These are phyloP conservation scores for Trypanosoma mega DNA, from an alignment of 208 protist species.

Conservation along the genomic window DNA sequence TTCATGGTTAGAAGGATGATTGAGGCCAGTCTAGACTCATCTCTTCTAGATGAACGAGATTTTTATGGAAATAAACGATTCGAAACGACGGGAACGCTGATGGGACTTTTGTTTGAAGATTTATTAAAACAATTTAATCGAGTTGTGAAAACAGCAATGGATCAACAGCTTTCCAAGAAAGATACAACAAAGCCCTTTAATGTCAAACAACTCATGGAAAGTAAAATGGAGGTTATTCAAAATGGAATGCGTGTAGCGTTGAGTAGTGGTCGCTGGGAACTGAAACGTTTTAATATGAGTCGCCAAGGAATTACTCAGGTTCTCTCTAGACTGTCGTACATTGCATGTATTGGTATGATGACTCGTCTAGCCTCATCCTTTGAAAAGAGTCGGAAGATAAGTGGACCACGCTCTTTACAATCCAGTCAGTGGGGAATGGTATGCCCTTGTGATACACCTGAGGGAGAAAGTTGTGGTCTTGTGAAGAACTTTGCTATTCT, in stretches of 20 bases:
- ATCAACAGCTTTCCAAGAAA: conserved; percentile 89
- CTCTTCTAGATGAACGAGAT: conserved; percentile 97
- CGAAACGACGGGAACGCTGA: conserved; percentile 97
- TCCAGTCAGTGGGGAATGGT: conserved; percentile 99
- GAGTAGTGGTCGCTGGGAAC: conserved; percentile 95
- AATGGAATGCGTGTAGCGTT: conserved; percentile 97
- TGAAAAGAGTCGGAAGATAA: conserved; percentile 99
- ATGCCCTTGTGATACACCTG: conserved; percentile 99
- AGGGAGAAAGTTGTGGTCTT: conserved; percentile 98
- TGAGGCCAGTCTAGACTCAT: conserved; percentile 86
- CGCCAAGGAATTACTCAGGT: conserved; percentile 96
- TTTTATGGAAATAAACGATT: conserved; percentile 99
- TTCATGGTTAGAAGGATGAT: conserved; percentile 98
- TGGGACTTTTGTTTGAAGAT: conserved; percentile 99
- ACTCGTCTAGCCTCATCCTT: conserved; percentile 98
- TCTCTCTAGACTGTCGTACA: conserved; percentile 98
- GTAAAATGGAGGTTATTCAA: conserved; percentile 96
- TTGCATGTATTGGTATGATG: conserved; percentile 99
- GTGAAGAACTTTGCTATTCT: conserved; percentile 99
- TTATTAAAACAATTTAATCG: conserved; percentile 98
- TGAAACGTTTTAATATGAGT: conserved; percentile 98
- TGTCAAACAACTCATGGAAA: conserved; percentile 90
- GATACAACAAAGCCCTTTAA: conserved; percentile 91
- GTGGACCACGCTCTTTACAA: conserved; percentile 95
- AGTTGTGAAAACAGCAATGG: conserved; percentile 92